Conservation (phyloP, 176 grass and related monocot genomes). For the Melocanna baccifera region DNA sequence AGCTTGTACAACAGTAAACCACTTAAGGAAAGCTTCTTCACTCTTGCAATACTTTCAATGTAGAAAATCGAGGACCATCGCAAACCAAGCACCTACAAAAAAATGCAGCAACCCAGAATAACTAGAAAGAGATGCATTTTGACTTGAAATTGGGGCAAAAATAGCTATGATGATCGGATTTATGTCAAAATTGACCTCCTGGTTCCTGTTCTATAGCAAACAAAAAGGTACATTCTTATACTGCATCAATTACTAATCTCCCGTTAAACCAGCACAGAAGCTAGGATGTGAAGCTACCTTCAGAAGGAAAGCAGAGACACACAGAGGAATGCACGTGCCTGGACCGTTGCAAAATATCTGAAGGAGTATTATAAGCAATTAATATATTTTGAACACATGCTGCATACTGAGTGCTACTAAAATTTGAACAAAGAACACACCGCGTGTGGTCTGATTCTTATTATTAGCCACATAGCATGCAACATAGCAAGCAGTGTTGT, state of each 20-base stretch:
- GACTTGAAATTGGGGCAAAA: neutral
- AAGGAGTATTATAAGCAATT: slow-evolving; percentile 28
- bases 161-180: neutral
- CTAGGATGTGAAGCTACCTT: slow-evolving; percentile 50
- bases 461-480: slow-evolving; percentile 82
- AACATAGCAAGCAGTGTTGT: slow-evolving; percentile 74
- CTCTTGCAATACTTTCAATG: slow-evolving; percentile 89
- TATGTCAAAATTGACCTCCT: neutral
- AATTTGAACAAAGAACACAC: slow-evolving; percentile 38
- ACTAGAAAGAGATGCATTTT: neutral
- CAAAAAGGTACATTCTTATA: neutral
- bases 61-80: slow-evolving; percentile 84
- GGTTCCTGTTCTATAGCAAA: neutral
- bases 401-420: slow-evolving; percentile 7
- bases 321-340: slow-evolving; percentile 87
- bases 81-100: slow-evolving; percentile 59
- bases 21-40: slow-evolving; percentile 78
- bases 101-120: slow-evolving; percentile 8
- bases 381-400: slow-evolving; percentile 18
- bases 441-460: slow-evolving; percentile 89
- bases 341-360: slow-evolving; percentile 97
- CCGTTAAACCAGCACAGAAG: neutral
- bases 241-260: neutral
- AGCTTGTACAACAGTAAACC: slow-evolving; percentile 89
- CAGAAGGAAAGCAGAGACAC: slow-evolving; percentile 68